Conservation (phyloP, 306 rosid species). For the Rosa persica region DNA sequence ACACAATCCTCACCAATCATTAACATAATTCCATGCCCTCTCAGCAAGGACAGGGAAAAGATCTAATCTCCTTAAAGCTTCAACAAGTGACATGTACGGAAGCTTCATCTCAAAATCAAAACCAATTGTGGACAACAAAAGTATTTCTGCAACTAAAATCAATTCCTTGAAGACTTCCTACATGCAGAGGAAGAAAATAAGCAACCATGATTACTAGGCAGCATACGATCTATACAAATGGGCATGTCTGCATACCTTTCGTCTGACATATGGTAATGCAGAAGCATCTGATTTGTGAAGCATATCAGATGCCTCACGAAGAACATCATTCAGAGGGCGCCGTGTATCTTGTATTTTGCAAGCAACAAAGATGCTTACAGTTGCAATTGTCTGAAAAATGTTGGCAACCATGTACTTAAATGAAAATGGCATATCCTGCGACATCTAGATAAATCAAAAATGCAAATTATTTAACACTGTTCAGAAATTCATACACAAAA, state of each 20-base stretch:
- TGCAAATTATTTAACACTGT: neutral
- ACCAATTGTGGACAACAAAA: slow-evolving; percentile 42
- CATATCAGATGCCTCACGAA: slow-evolving; percentile 40
- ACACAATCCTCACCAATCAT: slow-evolving; percentile 39
- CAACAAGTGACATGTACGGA: slow-evolving; percentile 45
- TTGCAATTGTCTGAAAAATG: slow-evolving; percentile 49
- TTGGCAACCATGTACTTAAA: neutral
- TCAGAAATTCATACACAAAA: neutral
- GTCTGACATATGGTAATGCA: slow-evolving; percentile 38
- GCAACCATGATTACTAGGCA: neutral
- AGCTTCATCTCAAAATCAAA: slow-evolving; percentile 47
- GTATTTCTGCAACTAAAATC: slow-evolving; percentile 38
- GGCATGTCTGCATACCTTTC: slow-evolving; percentile 29
- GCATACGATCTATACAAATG: neutral
- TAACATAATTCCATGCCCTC: slow-evolving; percentile 58
- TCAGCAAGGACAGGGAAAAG: slow-evolving; percentile 34
- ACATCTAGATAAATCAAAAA: neutral
- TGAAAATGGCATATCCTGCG: neutral
- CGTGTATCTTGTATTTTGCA: slow-evolving; percentile 48
- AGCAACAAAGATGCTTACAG: slow-evolving; percentile 44
- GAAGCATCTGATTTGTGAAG: slow-evolving; percentile 39
- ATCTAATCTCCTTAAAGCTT: slow-evolving; percentile 41
- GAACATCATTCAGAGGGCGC: slow-evolving; percentile 39
- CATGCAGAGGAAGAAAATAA: slow-evolving; percentile 15
- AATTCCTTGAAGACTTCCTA: slow-evolving; percentile 46